These are phyloP conservation scores for Nemania sp. DNA, from an alignment of 2,329 filamentous ascomycete species.

Conservation along the genomic window DNA sequence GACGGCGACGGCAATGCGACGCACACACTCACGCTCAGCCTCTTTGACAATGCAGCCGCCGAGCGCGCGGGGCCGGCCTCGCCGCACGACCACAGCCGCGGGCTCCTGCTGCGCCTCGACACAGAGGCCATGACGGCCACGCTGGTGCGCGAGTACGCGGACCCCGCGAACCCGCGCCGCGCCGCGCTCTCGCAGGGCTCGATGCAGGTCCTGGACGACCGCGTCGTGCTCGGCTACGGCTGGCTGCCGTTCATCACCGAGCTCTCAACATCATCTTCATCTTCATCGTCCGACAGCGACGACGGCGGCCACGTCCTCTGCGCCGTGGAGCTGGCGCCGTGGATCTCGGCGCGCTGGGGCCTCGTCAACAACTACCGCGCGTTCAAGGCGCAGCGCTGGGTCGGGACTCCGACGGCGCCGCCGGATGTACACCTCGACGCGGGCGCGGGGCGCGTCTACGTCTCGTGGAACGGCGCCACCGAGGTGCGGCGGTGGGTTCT, in stretches of 20 bases:
- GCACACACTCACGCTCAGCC: conserved; percentile 32
- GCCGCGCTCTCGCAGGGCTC: conserved; percentile 51
- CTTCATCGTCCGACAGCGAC: conserved; percentile 17
- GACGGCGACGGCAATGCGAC: too few species aligned
- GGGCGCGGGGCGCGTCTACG: conserved; percentile 38
- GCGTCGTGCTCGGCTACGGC: conserved; percentile 62
- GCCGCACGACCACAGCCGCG: conserved; percentile 43
- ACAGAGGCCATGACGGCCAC: conserved; percentile 49
- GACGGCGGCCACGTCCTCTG: conserved; percentile 47
- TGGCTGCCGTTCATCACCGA: conserved; percentile 53
- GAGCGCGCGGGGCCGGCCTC: conserved; percentile 34
- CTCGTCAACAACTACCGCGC: conserved; percentile 55
- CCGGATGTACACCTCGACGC: conserved; percentile 24
- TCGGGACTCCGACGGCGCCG: conserved; percentile 37
- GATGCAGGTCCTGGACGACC: conserved; percentile 53
- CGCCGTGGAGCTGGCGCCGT: conserved; percentile 47
- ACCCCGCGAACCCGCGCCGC: conserved; percentile 21
- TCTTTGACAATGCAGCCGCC: conserved; percentile 45
- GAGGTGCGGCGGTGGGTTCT: conserved; percentile 40
- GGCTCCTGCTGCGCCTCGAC: conserved; percentile 49
- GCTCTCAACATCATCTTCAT: too few species aligned
- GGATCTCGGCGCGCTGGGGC: conserved; percentile 48
- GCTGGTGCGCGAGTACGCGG: conserved; percentile 48
- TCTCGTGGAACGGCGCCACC: conserved; percentile 53
- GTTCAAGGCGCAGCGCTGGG: conserved; percentile 56